A percentile compares a stretch with the other conserved stretches of the same genome.
Evolutionary conservation across 2,329 filamentous ascomycete species (phyloP).

Genomic region (Falciphora oryzae): DNA sequence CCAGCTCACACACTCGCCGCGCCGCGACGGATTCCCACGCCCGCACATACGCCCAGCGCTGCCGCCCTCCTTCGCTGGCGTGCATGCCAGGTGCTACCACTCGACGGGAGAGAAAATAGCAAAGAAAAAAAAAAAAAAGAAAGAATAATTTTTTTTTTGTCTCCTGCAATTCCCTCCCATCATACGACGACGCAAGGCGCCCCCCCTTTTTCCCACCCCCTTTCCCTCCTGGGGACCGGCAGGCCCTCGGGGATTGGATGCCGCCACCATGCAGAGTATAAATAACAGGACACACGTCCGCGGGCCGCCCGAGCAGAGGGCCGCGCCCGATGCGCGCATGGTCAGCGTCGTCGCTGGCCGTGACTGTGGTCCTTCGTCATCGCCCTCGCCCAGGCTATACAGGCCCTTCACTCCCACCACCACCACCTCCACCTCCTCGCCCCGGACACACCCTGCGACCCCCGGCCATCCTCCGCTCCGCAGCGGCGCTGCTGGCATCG

Average conservation of each 20-base stretch:
- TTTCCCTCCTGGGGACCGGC: neutral
- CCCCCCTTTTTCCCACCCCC: constrained; percentile 3
- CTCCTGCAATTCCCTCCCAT: neutral
- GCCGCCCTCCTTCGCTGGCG: constrained; percentile 4
- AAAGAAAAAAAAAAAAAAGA: neutral
- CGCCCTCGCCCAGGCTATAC: neutral
- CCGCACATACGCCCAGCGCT: neutral
- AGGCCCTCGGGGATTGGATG: constrained; percentile 11
- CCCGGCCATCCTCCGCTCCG: neutral
- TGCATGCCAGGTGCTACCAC: constrained; percentile 7
- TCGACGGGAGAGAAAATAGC: constrained; percentile 1
- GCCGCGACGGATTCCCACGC: neutral
- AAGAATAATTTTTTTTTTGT: constrained; percentile 1
- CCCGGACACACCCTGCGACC: neutral
- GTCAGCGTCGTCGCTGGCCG: constrained; percentile 4
- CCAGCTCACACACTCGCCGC: neutral
- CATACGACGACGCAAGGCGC: neutral
- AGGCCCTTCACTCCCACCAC: constrained; percentile 2
- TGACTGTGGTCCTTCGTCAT: neutral
- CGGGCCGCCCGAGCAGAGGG: constrained; percentile 9
- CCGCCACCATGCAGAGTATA: constrained; percentile 15
- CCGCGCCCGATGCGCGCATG: constrained; percentile 9
- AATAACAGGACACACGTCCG: constrained; percentile 18
- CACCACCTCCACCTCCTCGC: constrained; percentile 7
- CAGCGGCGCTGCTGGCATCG: constrained; percentile 6